phyloP scores from a whole-genome alignment of 805 yeast genomes.

The Candida pseudoglaebosa region DNA sequence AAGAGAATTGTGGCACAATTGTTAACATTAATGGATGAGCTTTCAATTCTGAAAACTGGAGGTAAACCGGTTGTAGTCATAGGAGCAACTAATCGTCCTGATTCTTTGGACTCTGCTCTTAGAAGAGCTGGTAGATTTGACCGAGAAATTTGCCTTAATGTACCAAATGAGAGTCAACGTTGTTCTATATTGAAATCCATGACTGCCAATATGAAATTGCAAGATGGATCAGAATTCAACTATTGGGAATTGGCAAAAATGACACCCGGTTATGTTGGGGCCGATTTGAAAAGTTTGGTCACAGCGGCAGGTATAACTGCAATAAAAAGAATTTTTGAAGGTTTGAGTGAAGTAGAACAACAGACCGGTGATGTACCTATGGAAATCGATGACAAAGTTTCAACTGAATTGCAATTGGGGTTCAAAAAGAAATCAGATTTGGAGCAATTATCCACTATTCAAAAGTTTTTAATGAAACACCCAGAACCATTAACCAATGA shows the following conservation, averaged over 20 bases:
- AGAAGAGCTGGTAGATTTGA: conserved; percentile 88
- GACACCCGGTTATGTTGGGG: conserved; percentile 98
- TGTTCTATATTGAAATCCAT: conserved; percentile 70
- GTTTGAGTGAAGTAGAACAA: conserved; percentile 43
- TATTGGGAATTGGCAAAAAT: conserved; percentile 73
- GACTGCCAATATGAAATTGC: conserved; percentile 60
- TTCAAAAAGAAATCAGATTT: conserved; percentile 31
- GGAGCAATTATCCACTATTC: conserved; percentile 57
- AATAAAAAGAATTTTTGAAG: conserved; percentile 81
- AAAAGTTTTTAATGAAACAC: conserved; percentile 64
- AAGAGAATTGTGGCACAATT: conserved; percentile 94
- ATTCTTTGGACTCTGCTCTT: conserved; percentile 80
- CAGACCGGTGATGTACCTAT: conserved; percentile 22
- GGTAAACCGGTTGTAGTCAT: conserved; percentile 92
- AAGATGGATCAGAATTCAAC: conserved; percentile 60
- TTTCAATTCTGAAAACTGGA: conserved; percentile 80
- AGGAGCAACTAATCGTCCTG: conserved; percentile 93
- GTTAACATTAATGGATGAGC: conserved; percentile 90
- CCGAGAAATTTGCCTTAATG: conserved; percentile 87
- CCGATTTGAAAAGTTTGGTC: conserved; percentile 89
- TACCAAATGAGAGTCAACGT: conserved; percentile 87
- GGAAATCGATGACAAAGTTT: conserved; percentile 26
- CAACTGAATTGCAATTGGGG: conserved; percentile 15
- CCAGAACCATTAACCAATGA: conserved; percentile 76
- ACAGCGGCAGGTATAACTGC: conserved; percentile 95